Base-by-base conservation (phyloP, 306 rosid species). In the Malus orientalis region DNA sequence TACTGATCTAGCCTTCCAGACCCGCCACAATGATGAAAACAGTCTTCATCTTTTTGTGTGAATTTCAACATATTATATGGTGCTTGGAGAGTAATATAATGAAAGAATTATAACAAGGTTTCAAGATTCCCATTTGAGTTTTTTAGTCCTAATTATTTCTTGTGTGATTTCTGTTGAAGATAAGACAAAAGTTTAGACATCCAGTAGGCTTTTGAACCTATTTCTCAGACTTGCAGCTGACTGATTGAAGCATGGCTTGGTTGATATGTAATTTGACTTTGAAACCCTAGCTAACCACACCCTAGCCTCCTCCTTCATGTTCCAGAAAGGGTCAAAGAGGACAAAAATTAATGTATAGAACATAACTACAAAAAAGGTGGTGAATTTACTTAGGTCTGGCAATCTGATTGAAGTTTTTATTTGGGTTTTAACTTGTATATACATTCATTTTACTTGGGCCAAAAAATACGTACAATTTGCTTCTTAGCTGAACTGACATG, bases 251-350 rank as follows among this genome's bases (percentile, higher is more conserved):
- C 40, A 36, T 58, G 76, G 45, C 25, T 62, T 36, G n/a, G 44
- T 16, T 61, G 30, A 27, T 27, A 10, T 42, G 38, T 14, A 33
- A 20, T 79, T 73, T 55, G 55, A 42, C 44, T 67, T 74, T 42
- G 58, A 76, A 78, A 76, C 80, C 85, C 80, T 82, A 62, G 74
- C 63, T 45, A 27, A 57, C 60, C 4, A 20, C 47, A 71, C 47
- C 55, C n/a, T 71, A 54, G 30, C 18, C 55, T 49, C 20, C 55
- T 49, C 55, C 20, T 4, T 49, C 15, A 49, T 5, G 20, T 49
- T 49, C 54, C 54, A 49, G 54, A 71, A 54, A 71, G 4, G 53
- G 30, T 47, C 32, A 54, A 55, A 55, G 25, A 55, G 49, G 47
- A 27, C 12, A 71, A 27, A 54, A 49, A 49, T 1, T 49, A 49